Evolutionary conservation across 2,329 filamentous ascomycete genomes (phyloP), one percentile per base, ranked within the genome.

Genomic region (Nigrospora oryzae): DNA sequence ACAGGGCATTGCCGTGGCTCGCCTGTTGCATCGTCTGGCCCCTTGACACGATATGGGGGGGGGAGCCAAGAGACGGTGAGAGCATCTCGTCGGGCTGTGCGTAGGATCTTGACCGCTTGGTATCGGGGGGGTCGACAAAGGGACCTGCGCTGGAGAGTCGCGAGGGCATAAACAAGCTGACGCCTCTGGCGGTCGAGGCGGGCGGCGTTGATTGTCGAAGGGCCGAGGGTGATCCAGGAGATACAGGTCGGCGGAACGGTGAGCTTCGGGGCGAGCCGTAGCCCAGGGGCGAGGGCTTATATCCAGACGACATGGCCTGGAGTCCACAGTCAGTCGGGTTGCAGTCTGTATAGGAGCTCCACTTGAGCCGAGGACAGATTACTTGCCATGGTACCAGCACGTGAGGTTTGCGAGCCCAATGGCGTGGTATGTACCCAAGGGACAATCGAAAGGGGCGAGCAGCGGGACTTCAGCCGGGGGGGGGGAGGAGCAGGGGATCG

Each of bases 251-350:
- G 47, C 79, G 74, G 59, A 84, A 84, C 12, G 80, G 80, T 42
- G 80, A 84, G 57, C 68, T 75, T 60, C 86, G 79, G 53, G 79
- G 76, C 39, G 84, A 83, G 52, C 81, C 81, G 65, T 84, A 86
- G 48, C 83, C 83, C 49, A 87, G 67, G 44, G 82, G 82, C 19
- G 83, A 86, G 13, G 83, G 82, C 62, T 86, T 86, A 64, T 84
- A 87, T 46, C 77, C 68, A 41, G 70, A 60, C 46, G 68, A 72
- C 62, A 70, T 74, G 61, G 70, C 74, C 79, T 76, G 59, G 56
- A 43, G 61, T 60, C 61, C 64, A 50, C 11, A 33, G 23, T 45
- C 34, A 45, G 23, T 42, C 17, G 16, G 36, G 7, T n/a, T 41
- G 13, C 19, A n/a, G 31, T 34, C 16, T 19, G 12, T 23, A 41